Evolutionary conservation across 805 yeast species (phyloP), one percentile per base, ranked within the genome.

Genomic region (Candida montana): DNA sequence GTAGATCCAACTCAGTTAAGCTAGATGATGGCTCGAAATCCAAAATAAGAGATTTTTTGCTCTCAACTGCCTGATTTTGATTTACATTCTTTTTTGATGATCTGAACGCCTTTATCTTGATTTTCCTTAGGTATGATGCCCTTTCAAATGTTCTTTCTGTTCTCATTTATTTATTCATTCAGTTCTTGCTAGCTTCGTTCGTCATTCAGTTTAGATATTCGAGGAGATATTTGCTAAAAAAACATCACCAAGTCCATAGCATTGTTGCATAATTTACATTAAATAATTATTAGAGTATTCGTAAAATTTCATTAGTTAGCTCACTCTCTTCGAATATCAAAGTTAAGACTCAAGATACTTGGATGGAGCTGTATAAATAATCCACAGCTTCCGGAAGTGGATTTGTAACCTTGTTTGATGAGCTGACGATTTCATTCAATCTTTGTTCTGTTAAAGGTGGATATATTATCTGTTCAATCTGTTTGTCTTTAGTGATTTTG

Each of bases 1-100:
- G 59, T 13, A 42, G 65, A 46, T 50, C 58, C 27, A 50, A 49
- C 36, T 52, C 61, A 5, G 19, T 47, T 10, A 46, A 53, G 8
- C 15, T 50, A 15, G 55, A 52, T 37, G 54, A 45, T 18, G 34
- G 30, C 5, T 24, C 46, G n/a, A 43, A 37, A 24, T 33, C 38
- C 3, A 39, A 40, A 10, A 33, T 50, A 4, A 37, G 34, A 15
- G 52, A 51, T 5, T 12, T 48, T 3, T 31, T 51, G 24, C 33
- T 37, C 20, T 18, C 33, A 29, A 15, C 32, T 16, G 13, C 29
- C 9, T 26, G 35, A 33, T 7, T 7, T 10, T 21, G 15, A 16
- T 38, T 17, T 31, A 7, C 15, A 9, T 20, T 7, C 15, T 31
- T 7, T 11, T 7, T 13, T 31, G 19, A 31, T 31, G 33, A 31